Conservation (phyloP, 2,329 filamentous ascomycete species). For the Atkinsonella hypoxylon region DNA sequence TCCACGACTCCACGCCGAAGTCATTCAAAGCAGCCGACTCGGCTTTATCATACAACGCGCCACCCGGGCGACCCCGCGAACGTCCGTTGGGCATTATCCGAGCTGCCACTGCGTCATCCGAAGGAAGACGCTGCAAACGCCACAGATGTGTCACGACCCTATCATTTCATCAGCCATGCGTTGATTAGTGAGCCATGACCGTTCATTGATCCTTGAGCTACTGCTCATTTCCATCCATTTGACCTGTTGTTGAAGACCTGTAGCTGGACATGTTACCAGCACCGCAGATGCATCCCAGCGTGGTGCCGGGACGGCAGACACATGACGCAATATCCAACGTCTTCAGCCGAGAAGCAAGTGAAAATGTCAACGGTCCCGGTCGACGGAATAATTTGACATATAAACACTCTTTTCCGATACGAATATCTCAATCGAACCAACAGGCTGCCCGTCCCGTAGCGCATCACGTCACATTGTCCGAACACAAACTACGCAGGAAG, state of each 20-base stretch:
- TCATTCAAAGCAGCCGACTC: neutral
- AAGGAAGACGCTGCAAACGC: constrained; percentile 13
- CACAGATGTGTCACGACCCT: constrained; percentile 28
- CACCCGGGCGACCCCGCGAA: neutral
- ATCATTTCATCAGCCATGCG: constrained; percentile 25
- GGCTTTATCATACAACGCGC: neutral
- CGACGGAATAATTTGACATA: constrained; percentile 12
- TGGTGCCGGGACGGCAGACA: constrained; percentile 33
- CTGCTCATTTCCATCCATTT: constrained; percentile 9
- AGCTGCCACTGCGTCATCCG: constrained; percentile 2
- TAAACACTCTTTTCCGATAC: constrained; percentile 20
- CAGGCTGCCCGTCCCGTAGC: constrained; percentile 7
- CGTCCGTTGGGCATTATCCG: neutral
- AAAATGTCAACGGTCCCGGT: constrained; percentile 5
- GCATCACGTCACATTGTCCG: constrained; percentile 14
- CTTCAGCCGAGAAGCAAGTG: neutral
- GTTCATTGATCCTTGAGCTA: constrained; percentile 15
- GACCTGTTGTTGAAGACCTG: neutral
- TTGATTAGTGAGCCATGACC: constrained; percentile 32
- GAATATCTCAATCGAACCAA: constrained; percentile 18
- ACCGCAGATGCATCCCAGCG: constrained; percentile 38
- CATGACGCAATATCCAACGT: constrained; percentile 18
- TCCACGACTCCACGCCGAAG: neutral
- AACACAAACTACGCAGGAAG: constrained; percentile 66
- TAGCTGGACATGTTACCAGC: constrained; percentile 33